A percentile compares a stretch with the other conserved stretches of the same genome.
These are phyloP conservation scores for Yamadazyma philogaea DNA, from an alignment of 805 yeast genomes.

Conservation along the genomic window DNA sequence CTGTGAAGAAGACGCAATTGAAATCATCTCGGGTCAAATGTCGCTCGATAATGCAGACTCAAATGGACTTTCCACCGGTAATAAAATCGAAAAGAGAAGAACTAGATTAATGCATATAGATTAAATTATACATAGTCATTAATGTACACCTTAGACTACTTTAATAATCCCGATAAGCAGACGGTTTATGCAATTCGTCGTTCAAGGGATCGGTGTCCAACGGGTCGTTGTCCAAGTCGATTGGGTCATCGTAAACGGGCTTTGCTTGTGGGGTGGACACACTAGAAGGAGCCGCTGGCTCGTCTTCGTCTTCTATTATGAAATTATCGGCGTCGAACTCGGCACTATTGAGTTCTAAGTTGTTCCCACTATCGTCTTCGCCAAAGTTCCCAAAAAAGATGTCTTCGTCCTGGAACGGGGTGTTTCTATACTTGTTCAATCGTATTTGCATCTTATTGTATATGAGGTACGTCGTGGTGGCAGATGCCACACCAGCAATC, in stretches of 20 bases:
- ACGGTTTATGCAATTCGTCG: background rate
- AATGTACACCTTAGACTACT: slow-evolving; percentile 2
- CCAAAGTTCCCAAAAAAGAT: slow-evolving; percentile 41
- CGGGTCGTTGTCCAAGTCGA: background rate
- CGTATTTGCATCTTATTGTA: slow-evolving; percentile 52
- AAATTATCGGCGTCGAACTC: slow-evolving; percentile 42
- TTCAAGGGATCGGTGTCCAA: background rate
- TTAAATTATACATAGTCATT: background rate
- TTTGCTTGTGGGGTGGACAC: slow-evolving; percentile 1
- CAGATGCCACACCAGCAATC: slow-evolving; percentile 53
- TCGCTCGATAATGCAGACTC: slow-evolving; percentile 19
- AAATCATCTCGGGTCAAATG: slow-evolving; percentile 24
- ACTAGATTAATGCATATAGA: slow-evolving; percentile 34
- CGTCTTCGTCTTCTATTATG: slow-evolving; percentile 37
- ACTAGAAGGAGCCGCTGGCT: slow-evolving; percentile 6
- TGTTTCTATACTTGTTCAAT: slow-evolving; percentile 26
- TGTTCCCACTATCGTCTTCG: slow-evolving; percentile 24
- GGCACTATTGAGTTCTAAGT: slow-evolving; percentile 34
- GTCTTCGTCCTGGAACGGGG: slow-evolving; percentile 13
- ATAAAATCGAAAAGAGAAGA: slow-evolving; percentile 42
- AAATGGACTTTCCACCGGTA: slow-evolving; percentile 23
- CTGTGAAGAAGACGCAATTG: slow-evolving; percentile 49
- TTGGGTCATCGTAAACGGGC: background rate
- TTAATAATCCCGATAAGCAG: background rate
- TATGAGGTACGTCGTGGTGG: slow-evolving; percentile 61